These are phyloP conservation scores for Candida wancherniae DNA, from an alignment of 805 yeast species.

Conservation along the genomic window DNA sequence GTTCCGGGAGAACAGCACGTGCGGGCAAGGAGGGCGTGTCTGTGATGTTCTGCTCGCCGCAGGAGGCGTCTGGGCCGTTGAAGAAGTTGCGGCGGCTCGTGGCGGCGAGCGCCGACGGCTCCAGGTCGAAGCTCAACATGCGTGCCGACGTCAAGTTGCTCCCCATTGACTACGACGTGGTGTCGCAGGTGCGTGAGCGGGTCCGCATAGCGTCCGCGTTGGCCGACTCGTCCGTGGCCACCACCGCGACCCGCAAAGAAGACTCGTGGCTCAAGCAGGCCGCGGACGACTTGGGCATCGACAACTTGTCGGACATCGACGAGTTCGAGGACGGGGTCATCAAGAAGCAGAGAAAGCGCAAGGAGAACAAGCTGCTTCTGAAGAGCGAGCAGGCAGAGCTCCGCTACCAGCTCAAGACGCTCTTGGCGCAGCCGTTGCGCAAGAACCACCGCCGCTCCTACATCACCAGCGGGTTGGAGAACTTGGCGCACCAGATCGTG, in stretches of 20 bases:
- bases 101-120: constrained; percentile 24
- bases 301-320: constrained; percentile 59
- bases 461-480: constrained; percentile 72
- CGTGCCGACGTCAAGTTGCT: constrained; percentile 57
- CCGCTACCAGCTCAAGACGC: constrained; percentile 48
- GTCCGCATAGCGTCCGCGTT: constrained; percentile 64
- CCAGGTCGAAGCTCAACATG: constrained; percentile 25
- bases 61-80: constrained; percentile 86
- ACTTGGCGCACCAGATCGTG: constrained; percentile 72
- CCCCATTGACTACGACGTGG: constrained; percentile 71
- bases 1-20: constrained; percentile 98
- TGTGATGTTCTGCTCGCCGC: constrained; percentile 86
- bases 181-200: constrained; percentile 67
- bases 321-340: constrained; percentile 59
- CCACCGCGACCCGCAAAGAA: constrained; percentile 60
- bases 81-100: constrained; percentile 63
- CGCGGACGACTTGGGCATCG: constrained; percentile 89
- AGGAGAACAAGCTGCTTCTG: constrained; percentile 36
- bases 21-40: constrained; percentile 95
- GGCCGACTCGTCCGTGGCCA: constrained; percentile 65
- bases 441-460: constrained; percentile 65
- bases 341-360: constrained; percentile 55
- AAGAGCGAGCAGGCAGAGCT: constrained; percentile 45
- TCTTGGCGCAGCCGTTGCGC: constrained; percentile 52
- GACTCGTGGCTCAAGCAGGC: constrained; percentile 82